Base-by-base conservation (phyloP, 169 alveolate species). In the Eimeria tenella region DNA sequence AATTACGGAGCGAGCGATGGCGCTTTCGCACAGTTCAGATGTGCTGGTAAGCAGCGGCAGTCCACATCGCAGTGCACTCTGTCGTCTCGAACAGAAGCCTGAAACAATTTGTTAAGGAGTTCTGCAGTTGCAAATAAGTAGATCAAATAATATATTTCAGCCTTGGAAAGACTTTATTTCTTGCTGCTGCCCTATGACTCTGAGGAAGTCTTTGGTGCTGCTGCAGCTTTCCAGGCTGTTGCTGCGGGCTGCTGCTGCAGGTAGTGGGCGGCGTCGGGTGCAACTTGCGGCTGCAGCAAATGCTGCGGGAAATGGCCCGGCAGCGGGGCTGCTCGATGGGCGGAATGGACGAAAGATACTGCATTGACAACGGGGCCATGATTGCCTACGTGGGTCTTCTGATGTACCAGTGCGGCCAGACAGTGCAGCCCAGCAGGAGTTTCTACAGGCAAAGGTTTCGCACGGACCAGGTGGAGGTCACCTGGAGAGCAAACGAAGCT, bases 291-390 rank as follows among this genome's bases (percentile, higher is more conserved):
- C 97, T 99, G 60, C 99, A 99, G 95, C 97, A 98, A 93, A 99
- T 99, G 99, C 98, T 98, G 97, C 97, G 96, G 63, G 93, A 95
- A 42, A 99, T 99, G 99, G 99, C 99, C 1, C 93, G 96, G 86
- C 99, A 98, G 74, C 98, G 99, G 95, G 99, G 99, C 31, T 99
- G 99, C 17, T 96, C 96, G 86, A 98, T 99, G 65, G 99, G 99
- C 84, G 99, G 99, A 5, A 99, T 98, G 99, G 99, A 99, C 95
- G 99, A 99, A 88, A 98, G 99, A 87, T 99, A 99, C 96, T 99
- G 99, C 95, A 98, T 99, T 42, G 99, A 99, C 95, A 99, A 99
- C 96, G 99, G 99, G 9, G 99, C 99, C 49, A 99, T 99, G 99
- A 99, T 99, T 52, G 99, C 99, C n/a, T 98, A 98, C 96, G 98